Evolutionary conservation across 352 stramenopile genomes (phyloP), one percentile per base, ranked within the genome.

Genomic region (Globisporangium emineosum): DNA sequence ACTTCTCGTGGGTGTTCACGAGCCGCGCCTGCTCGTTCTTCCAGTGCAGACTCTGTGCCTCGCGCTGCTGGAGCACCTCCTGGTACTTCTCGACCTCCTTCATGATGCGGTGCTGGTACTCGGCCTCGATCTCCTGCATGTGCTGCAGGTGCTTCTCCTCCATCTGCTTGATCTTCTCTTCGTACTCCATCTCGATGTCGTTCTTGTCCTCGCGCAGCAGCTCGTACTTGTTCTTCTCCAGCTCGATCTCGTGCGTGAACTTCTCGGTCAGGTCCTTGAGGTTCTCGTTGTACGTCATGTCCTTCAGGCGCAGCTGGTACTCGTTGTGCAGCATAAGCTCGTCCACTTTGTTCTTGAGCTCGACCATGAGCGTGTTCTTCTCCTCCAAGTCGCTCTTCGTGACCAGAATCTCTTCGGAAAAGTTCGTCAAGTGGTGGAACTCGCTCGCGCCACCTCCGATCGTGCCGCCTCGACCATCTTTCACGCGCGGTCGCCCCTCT

Each of bases 281-380:
- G 57, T 97, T 96, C 63, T 98, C 94, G 55, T 88, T 90, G 76
- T 97, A 97, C 60, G 93, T 97, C 91, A 98, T 98, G 65, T 98
- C 93, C 62, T 98, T 97, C 17, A 98, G 76, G 12, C 94, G 83
- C 25, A 98, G 69, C 61, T 98, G 91, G 70, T 98, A 98, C 58
- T 98, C 94, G 67, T 98, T 98, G 65, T 98, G 89, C 17, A 97
- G 78, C 70, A 89, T 94, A 12, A 98, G 78, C 62, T 98, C 91
- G 60, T 98, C 94, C 15, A 98, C 90, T 76, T 98, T 98, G 68
- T 84, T 96, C 68, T 96, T 96, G n/a, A 98, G 75, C 66, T 98
- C 93, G 61, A 88, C 53, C 84, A 98, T 97, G 35, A 94, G 66
- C 21, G 75, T 81, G 52, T 95, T 93, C 65, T 97, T 97, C 69